Conservation (phyloP, 371 early-diverging fungal species). For the Mucor lusitanicus region DNA sequence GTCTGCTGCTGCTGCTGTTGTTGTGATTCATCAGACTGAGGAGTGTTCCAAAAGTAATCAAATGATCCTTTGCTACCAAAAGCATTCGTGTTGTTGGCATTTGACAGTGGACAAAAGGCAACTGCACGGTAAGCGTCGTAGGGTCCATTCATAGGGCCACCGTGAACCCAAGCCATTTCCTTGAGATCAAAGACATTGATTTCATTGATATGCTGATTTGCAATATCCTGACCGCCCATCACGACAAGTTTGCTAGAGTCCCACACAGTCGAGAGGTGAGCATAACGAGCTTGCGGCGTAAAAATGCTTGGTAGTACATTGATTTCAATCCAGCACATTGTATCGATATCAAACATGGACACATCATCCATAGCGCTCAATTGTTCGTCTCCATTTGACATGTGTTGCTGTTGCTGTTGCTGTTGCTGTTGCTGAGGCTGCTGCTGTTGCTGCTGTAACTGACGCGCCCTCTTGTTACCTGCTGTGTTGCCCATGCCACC, state of each 20-base stretch:
- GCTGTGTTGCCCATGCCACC: slow-evolving; percentile 59
- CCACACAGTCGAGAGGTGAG: slow-evolving; percentile 66
- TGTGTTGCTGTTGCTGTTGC: slow-evolving; percentile 3
- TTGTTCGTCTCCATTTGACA: slow-evolving; percentile 25
- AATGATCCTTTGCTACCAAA: slow-evolving; percentile 3
- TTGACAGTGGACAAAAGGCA: slow-evolving; percentile 26
- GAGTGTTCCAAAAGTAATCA: slow-evolving; percentile 17
- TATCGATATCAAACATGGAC: slow-evolving; percentile 63
- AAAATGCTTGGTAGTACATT: slow-evolving; percentile 49
- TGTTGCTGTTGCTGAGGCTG: slow-evolving; percentile 1
- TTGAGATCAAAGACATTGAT: slow-evolving; percentile 74
- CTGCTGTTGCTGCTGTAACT: neutral
- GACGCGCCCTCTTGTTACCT: neutral
- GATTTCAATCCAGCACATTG: slow-evolving; percentile 62
- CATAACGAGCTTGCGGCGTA: slow-evolving; percentile 75
- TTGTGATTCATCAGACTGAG: neutral
- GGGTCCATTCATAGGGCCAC: slow-evolving; percentile 61
- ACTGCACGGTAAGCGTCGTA: slow-evolving; percentile 80
- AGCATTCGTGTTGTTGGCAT: slow-evolving; percentile 1
- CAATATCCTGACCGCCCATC: slow-evolving; percentile 80
- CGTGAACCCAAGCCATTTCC: slow-evolving; percentile 64
- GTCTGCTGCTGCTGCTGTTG: neutral
- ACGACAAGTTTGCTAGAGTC: slow-evolving; percentile 58
- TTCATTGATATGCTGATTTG: slow-evolving; percentile 75
- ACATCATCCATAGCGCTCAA: slow-evolving; percentile 69